Evolutionary conservation across 805 yeast genomes (phyloP).

Genomic region (Nakazawaea wyomingensis): DNA sequence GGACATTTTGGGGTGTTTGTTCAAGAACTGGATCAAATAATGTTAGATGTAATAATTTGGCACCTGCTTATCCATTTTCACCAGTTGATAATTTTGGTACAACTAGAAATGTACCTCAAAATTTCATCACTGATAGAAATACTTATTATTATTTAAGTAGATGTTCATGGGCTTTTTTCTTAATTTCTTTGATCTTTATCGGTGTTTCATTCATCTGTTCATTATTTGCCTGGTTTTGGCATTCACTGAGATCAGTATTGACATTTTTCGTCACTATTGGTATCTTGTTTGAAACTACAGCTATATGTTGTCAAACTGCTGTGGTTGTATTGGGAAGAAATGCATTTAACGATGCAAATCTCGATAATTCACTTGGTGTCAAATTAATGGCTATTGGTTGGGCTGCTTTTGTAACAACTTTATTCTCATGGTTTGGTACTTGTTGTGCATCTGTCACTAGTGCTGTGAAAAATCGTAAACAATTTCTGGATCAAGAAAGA

Average conservation of each 20-base stretch:
- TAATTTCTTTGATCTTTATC: conserved; percentile 53
- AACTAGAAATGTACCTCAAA: conserved; percentile 44
- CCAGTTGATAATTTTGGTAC: conserved; percentile 71
- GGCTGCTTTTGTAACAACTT: conserved; percentile 57
- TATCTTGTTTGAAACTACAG: conserved; percentile 50
- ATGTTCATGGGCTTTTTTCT: conserved; percentile 59
- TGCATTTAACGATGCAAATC: conserved; percentile 50
- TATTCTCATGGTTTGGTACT: conserved; percentile 45
- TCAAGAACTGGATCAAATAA: conserved; percentile 27
- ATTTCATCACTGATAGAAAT: conserved; percentile 42
- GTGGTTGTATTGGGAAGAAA: conserved; percentile 68
- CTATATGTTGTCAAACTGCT: conserved; percentile 71
- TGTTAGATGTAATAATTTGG: conserved; percentile 32
- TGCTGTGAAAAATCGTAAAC: conserved; percentile 48
- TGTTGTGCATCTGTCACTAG: conserved; percentile 45
- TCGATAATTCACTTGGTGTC: conserved; percentile 47
- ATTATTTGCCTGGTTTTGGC: conserved; percentile 51
- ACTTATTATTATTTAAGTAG: conserved; percentile 64
- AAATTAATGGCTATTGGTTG: conserved; percentile 59
- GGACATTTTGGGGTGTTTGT: conserved; percentile 85
- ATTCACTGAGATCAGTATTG: conserved; percentile 47
- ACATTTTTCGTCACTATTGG: conserved; percentile 48
- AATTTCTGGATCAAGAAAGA: conserved; percentile 29
- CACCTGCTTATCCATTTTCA: conserved; percentile 71
- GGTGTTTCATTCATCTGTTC: conserved; percentile 57